phyloP scores from a whole-genome alignment of 768 basidiomycete genomes.

The Phylloporus scabripes region DNA sequence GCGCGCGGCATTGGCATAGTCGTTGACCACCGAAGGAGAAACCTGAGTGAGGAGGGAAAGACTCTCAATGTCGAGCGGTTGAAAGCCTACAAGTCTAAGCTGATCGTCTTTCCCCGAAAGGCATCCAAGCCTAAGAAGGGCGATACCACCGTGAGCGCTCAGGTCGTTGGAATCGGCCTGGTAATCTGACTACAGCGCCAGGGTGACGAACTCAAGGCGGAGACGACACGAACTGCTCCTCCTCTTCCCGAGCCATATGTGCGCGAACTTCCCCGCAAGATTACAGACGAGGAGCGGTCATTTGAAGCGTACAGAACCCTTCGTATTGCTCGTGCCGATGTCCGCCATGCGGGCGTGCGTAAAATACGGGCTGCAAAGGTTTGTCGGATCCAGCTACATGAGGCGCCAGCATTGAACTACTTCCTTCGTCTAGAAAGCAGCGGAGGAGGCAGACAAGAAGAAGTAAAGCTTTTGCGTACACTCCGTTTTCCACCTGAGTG shows the following conservation, averaged over 20 bases:
- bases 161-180: neutral
- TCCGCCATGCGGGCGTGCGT: slow-evolving; percentile 82
- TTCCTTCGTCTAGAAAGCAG: slow-evolving; percentile 58
- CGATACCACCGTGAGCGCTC: slow-evolving; percentile 72
- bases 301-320: slow-evolving; percentile 88
- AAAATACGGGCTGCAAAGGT: slow-evolving; percentile 85
- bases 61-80: slow-evolving; percentile 91
- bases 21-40: slow-evolving; percentile 95
- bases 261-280: slow-evolving; percentile 86
- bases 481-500: slow-evolving; percentile 12
- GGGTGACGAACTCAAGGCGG: slow-evolving; percentile 77
- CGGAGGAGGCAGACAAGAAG: slow-evolving; percentile 90
- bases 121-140: slow-evolving; percentile 93
- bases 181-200: slow-evolving; percentile 28
- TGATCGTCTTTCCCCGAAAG: slow-evolving; percentile 98
- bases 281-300: slow-evolving; percentile 83
- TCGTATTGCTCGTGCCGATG: slow-evolving; percentile 74
- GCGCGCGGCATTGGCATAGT: slow-evolving; percentile 90
- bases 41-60: slow-evolving; percentile 95
- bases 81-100: slow-evolving; percentile 84
- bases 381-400: slow-evolving; percentile 25
- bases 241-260: slow-evolving; percentile 63
- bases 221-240: slow-evolving; percentile 63
- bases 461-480: slow-evolving; percentile 46
- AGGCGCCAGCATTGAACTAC: slow-evolving; percentile 9